Conservation (phyloP, 495 filamentous ascomycete species). For the Penicillium canariense region DNA sequence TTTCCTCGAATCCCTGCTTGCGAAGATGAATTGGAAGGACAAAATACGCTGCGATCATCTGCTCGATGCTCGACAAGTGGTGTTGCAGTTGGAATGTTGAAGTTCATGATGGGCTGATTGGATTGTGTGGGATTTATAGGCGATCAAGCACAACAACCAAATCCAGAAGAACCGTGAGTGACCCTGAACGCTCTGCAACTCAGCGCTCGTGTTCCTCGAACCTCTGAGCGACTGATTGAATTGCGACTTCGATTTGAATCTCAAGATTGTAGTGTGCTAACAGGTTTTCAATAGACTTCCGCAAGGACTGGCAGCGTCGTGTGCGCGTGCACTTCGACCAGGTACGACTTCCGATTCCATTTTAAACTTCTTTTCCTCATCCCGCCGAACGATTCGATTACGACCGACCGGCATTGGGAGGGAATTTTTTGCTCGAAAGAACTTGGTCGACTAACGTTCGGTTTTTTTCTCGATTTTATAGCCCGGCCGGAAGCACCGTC, state of each 20-base stretch:
- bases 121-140: constrained; percentile 49
- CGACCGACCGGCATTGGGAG: constrained; percentile 17
- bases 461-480: constrained; percentile 39
- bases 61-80: constrained; percentile 7
- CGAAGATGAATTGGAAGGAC: constrained; percentile 14
- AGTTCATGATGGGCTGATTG: constrained; percentile 29
- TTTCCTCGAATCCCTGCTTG: constrained; percentile 19
- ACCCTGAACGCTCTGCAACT: constrained; percentile 9
- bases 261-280: constrained; percentile 29
- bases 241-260: constrained; percentile 12
- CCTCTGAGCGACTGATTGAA: neutral
- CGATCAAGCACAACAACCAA: constrained; percentile 99
- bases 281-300: constrained; percentile 72
- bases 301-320: constrained; percentile 99
- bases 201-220: constrained; percentile 4
- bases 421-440: constrained; percentile 11
- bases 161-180: constrained; percentile 93
- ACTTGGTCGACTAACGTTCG: constrained; percentile 32
- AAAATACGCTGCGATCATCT: constrained; percentile 3
- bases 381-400: constrained; percentile 17
- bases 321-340: constrained; percentile 99
- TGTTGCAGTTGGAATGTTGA: constrained; percentile 5
- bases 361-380: constrained; percentile 20
- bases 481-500: constrained; percentile 91
- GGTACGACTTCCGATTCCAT: constrained; percentile 57